These are phyloP conservation scores for Austropuccinia psidii DNA, from an alignment of 1,284 basidiomycete species.

Conservation along the genomic window DNA sequence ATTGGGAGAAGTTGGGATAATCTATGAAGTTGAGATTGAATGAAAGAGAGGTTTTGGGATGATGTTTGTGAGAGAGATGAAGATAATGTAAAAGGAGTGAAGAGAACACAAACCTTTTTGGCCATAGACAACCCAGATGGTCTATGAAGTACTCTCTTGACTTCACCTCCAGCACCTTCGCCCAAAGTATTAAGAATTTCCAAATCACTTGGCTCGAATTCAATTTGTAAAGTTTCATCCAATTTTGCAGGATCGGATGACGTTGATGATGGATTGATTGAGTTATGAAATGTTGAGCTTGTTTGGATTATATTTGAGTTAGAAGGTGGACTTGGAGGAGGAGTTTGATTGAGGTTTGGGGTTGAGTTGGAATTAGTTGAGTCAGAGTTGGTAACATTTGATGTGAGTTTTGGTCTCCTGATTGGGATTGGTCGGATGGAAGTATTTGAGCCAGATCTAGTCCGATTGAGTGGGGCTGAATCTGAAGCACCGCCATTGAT, in stretches of 20 bases:
- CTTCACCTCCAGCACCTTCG: slow-evolving; percentile 91
- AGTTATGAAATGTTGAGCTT: background rate
- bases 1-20: slow-evolving; percentile 87
- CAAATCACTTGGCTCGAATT: slow-evolving; percentile 53
- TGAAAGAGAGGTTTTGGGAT: background rate
- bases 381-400: background rate
- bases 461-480: background rate
- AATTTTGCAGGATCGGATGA: background rate
- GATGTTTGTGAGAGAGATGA: background rate
- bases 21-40: slow-evolving; percentile 48
- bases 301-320: background rate
- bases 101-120: slow-evolving; percentile 59
- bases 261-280: background rate
- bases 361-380: background rate
- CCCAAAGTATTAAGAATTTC: slow-evolving; percentile 70
- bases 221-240: slow-evolving; percentile 16
- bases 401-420: background rate
- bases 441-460: background rate
- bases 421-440: slow-evolving; percentile 4
- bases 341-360: background rate
- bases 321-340: background rate
- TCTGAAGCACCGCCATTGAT: slow-evolving; percentile 8
- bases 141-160: slow-evolving; percentile 77
- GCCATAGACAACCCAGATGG: slow-evolving; percentile 74
- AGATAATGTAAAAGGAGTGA: background rate